Evolutionary conservation across 1,139 yeast species (phyloP).

Genomic region (Yamadazyma diddensiae): DNA sequence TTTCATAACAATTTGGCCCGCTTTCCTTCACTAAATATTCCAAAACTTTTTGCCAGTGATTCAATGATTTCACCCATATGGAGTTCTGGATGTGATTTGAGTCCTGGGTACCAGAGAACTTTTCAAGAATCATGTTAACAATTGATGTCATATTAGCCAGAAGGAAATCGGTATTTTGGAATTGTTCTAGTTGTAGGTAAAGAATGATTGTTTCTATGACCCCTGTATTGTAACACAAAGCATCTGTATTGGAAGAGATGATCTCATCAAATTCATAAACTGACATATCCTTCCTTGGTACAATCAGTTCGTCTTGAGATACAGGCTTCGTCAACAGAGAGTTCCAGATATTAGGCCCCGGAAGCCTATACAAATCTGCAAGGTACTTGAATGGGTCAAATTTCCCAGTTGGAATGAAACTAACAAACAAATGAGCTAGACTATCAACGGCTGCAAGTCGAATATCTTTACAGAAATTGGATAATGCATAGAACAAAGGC

Average conservation of each 20-base stretch:
- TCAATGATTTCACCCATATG: constrained; percentile 31
- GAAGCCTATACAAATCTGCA: constrained; percentile 27
- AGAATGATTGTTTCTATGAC: constrained; percentile 33
- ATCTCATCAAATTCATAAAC: constrained; percentile 13
- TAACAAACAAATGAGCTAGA: constrained; percentile 32
- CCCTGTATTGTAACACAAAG: constrained; percentile 29
- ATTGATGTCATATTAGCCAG: constrained; percentile 26
- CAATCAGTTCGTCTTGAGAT: constrained; percentile 7
- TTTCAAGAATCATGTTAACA: constrained; percentile 29
- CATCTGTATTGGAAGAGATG: constrained; percentile 15
- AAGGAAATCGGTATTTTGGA: constrained; percentile 39
- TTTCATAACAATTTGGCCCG: constrained; percentile 40
- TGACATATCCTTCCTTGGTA: constrained; percentile 5
- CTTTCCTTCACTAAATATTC: constrained; percentile 36
- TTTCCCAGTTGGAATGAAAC: constrained; percentile 40
- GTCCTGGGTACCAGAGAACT: constrained; percentile 17
- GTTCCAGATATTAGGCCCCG: constrained; percentile 27
- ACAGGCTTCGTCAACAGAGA: constrained; percentile 14
- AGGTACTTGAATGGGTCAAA: constrained; percentile 37
- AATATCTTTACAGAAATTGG: constrained; percentile 33
- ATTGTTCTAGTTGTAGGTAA: constrained; percentile 42
- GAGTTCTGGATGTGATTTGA: constrained; percentile 33
- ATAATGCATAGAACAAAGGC: constrained; percentile 26
- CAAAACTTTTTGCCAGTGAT: constrained; percentile 31
- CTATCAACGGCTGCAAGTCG: constrained; percentile 39